phyloP scores from a whole-genome alignment of 305 asterid genomes.

The Fraxinus velutina region DNA sequence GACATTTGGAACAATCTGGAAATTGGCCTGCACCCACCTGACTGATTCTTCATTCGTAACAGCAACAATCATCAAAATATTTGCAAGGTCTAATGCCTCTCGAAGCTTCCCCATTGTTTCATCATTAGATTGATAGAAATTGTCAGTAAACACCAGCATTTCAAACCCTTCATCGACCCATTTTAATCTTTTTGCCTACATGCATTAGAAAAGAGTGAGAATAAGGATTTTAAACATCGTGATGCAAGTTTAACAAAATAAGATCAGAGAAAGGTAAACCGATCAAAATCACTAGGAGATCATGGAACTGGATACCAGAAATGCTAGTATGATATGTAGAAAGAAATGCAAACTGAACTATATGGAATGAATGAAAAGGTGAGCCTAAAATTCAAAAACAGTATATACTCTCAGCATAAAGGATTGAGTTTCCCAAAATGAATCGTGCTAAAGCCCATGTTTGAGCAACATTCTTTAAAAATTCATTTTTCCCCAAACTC shows the following conservation, averaged over 20 bases:
- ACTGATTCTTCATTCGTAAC: conserved; percentile 58
- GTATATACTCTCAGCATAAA: background rate
- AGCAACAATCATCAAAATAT: conserved; percentile 58
- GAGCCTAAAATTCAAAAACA: background rate
- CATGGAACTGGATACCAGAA: background rate
- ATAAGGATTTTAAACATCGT: background rate
- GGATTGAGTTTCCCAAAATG: background rate
- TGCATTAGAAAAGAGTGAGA: background rate
- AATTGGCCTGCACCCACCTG: conserved; percentile 50
- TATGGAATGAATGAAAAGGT: conserved; percentile 2
- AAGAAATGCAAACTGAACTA: background rate
- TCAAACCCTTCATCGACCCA: conserved; percentile 81
- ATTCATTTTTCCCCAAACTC: background rate
- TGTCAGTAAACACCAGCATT: conserved; percentile 66
- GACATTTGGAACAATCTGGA: conserved; percentile 41
- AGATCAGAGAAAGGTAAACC: background rate
- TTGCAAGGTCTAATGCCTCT: conserved; percentile 35
- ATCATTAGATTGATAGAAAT: conserved; percentile 26
- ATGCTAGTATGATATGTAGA: background rate
- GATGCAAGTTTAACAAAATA: background rate
- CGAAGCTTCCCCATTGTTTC: conserved; percentile 26
- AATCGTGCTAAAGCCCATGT: background rate
- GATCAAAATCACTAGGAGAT: background rate
- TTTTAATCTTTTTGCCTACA: conserved; percentile 65
- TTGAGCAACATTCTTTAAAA: background rate